Conservation (phyloP, 2,329 filamentous ascomycete species). For the Colletotrichum sp. region DNA sequence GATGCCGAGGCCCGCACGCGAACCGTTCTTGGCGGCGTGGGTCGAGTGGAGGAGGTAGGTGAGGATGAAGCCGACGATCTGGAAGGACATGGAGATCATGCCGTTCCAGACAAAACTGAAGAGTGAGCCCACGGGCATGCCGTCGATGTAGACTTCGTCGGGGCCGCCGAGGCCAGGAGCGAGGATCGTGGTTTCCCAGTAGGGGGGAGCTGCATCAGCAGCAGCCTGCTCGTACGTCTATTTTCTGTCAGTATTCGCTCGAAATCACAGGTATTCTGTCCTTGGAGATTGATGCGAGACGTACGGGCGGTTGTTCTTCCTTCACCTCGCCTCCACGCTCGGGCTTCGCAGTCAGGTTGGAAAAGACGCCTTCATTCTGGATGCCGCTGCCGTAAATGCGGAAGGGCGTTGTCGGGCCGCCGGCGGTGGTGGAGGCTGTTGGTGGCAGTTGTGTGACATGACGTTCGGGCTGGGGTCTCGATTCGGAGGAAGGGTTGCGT, state of each 20-base stretch:
- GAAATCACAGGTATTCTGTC: neutral
- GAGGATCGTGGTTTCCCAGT: conserved; percentile 98
- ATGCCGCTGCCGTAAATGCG: conserved; percentile 74
- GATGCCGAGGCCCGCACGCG: conserved; percentile 90
- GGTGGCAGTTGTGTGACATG: conserved; percentile 25
- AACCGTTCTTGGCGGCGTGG: conserved; percentile 97
- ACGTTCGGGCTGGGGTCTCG: conserved; percentile 22
- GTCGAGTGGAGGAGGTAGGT: conserved; percentile 98
- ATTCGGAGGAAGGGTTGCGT: conserved; percentile 18
- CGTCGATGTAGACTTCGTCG: conserved; percentile 96
- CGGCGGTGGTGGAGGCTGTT: conserved; percentile 23
- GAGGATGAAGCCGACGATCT: conserved; percentile 94
- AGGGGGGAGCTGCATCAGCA: conserved; percentile 92
- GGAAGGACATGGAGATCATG: conserved; percentile 98
- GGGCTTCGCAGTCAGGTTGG: conserved; percentile 90
- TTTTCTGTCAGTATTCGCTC: conserved; percentile 36
- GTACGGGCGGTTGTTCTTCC: conserved; percentile 91
- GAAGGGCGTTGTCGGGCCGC: conserved; percentile 36
- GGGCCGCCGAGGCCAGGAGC: conserved; percentile 88
- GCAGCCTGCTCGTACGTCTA: conserved; percentile 98
- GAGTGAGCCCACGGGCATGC: conserved; percentile 87
- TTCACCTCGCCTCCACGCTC: conserved; percentile 78
- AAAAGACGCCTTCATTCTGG: conserved; percentile 95
- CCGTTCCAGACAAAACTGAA: conserved; percentile 91
- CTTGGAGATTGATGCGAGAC: conserved; percentile 44